Percentiles rank a stretch among this genome's conserved stretches.
Evolutionary conservation across 116 monocot genomes (phyloP).

Genomic region (Trichopus zeylanicus): DNA sequence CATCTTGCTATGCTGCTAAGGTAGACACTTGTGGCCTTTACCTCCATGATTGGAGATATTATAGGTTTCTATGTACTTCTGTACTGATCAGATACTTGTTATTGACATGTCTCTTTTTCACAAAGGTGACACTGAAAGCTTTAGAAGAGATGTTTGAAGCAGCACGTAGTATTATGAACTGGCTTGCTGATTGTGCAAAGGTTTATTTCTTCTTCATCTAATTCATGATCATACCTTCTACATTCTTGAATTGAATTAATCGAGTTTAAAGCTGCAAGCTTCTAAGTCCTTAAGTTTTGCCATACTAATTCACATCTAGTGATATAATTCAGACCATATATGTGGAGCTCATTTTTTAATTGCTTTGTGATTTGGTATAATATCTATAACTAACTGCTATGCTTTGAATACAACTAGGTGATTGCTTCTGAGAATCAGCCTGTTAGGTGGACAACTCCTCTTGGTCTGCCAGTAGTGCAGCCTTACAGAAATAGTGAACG

Average conservation of each 20-base stretch:
- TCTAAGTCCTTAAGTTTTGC: too few relatives aligned
- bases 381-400: too few relatives aligned
- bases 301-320: too few relatives aligned
- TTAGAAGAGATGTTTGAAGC: conserved; percentile 87
- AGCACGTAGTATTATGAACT: conserved; percentile 84
- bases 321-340: not conserved
- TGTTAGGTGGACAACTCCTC: conserved; percentile 86
- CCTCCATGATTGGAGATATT: not conserved
- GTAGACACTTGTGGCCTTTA: conserved; percentile 19
- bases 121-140: conserved; percentile 79
- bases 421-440: conserved; percentile 75
- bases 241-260: too few relatives aligned
- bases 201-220: too few relatives aligned
- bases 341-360: not conserved
- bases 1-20: conserved; percentile 89
- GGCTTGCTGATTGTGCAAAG: conserved; percentile 90
- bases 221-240: too few relatives aligned
- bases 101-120: too few relatives aligned
- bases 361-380: not conserved
- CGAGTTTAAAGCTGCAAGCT: too few relatives aligned
- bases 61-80: not conserved
- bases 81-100: not conserved
- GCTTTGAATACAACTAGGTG: too few relatives aligned
- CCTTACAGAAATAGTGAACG: conserved; percentile 68
- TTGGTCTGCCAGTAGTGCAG: conserved; percentile 91